Percentiles rank a stretch among this genome's conserved stretches.
phyloP scores from a whole-genome alignment of 495 filamentous ascomycete genomes.

The Aspergillus steynii region DNA sequence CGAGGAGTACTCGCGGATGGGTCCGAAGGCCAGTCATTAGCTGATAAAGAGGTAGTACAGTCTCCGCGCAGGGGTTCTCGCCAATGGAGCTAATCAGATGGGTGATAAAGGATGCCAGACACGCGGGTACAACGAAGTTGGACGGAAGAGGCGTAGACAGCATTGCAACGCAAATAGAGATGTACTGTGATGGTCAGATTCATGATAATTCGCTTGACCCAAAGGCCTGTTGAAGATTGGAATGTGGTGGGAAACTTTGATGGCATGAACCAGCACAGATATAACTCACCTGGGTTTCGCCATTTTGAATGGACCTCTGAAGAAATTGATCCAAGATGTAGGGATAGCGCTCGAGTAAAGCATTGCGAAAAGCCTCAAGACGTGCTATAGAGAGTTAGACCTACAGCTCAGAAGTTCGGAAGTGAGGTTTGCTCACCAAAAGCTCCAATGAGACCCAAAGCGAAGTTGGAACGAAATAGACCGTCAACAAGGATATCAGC shows the following conservation, averaged over 20 bases:
- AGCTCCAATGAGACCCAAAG: conserved; percentile 37
- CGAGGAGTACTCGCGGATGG: conserved; percentile 31
- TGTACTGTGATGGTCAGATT: conserved; percentile 31
- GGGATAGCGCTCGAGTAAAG: conserved; percentile 41
- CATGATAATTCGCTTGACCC: not conserved
- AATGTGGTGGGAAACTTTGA: not conserved
- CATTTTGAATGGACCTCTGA: conserved; percentile 30
- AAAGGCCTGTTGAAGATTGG: not conserved
- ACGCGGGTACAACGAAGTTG: conserved; percentile 36
- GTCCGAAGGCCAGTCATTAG: conserved; percentile 37
- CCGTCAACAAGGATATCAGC: conserved; percentile 46
- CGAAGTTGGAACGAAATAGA: conserved; percentile 40
- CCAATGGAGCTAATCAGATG: conserved; percentile 36
- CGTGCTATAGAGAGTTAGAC: conserved; percentile 26
- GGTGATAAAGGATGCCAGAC: conserved; percentile 42
- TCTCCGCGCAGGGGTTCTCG: conserved; percentile 37
- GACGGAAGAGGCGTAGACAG: conserved; percentile 43
- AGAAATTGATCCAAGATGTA: conserved; percentile 44
- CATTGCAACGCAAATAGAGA: conserved; percentile 38
- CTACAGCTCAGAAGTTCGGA: not conserved
- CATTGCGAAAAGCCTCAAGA: conserved; percentile 36
- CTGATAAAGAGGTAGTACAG: conserved; percentile 42
- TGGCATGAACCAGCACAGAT: not conserved
- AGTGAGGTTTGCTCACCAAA: conserved; percentile 36
- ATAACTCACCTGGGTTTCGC: conserved; percentile 37